These are phyloP conservation scores for Apophysomyces ossiformis DNA, from an alignment of 371 early-diverging fungal species.

Conservation along the genomic window DNA sequence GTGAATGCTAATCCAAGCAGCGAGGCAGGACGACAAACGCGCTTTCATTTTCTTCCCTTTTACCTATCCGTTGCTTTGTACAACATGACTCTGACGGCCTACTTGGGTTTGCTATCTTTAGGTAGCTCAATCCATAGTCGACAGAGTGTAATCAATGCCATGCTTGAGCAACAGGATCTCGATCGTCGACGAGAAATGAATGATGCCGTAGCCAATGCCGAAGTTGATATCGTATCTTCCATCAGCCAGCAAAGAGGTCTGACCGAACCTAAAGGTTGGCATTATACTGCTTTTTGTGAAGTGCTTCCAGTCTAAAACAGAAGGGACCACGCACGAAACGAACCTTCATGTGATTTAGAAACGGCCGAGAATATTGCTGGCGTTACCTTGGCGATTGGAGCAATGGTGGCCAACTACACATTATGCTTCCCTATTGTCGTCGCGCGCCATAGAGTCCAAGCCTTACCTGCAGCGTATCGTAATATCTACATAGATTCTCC, in stretches of 20 bases:
- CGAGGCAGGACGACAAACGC: too few relatives aligned
- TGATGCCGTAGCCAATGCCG: slow-evolving; percentile 29
- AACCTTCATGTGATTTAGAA: slow-evolving; percentile 30
- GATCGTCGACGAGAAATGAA: slow-evolving; percentile 22
- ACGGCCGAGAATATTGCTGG: slow-evolving; percentile 55
- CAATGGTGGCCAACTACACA: slow-evolving; percentile 62
- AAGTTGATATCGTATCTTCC: slow-evolving; percentile 34
- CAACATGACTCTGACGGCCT: slow-evolving; percentile 45
- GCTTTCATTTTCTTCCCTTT: too few relatives aligned
- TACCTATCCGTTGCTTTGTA: not conserved
- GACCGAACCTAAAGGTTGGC: slow-evolving; percentile 40
- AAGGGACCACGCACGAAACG: not conserved
- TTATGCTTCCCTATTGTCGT: slow-evolving; percentile 65
- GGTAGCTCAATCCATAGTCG: slow-evolving; percentile 37
- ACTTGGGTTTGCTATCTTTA: slow-evolving; percentile 37
- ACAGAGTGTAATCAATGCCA: slow-evolving; percentile 21
- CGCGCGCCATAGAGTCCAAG: slow-evolving; percentile 54
- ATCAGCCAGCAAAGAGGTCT: slow-evolving; percentile 37
- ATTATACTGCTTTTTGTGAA: not conserved
- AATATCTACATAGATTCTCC: not conserved
- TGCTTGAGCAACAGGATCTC: slow-evolving; percentile 26
- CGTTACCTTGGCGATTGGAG: slow-evolving; percentile 54
- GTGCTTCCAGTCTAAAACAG: not conserved
- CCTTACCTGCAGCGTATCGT: slow-evolving; percentile 25
- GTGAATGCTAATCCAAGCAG: too few relatives aligned